A percentile compares a stretch with the other conserved stretches of the same genome.
Evolutionary conservation across 2,329 filamentous ascomycete species (phyloP).

Genomic region (Talaromyces atroroseus): DNA sequence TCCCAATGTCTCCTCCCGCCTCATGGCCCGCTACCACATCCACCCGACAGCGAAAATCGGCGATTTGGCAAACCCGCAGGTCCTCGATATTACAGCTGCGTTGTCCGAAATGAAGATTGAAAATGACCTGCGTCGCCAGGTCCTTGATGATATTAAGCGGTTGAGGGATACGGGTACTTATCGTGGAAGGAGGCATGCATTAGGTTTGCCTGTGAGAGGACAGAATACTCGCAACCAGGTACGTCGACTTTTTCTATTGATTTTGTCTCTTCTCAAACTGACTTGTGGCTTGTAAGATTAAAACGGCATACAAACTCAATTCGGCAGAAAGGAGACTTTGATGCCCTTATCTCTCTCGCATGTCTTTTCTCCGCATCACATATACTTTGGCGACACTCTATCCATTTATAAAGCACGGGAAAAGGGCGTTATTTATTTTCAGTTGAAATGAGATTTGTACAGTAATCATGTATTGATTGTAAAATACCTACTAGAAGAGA

Average conservation of each 20-base stretch:
- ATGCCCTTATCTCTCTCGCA: slow-evolving; percentile 18
- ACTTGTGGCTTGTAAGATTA: slow-evolving; percentile 40
- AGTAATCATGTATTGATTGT: background rate
- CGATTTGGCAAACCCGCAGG: slow-evolving; percentile 65
- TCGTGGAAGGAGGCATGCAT: slow-evolving; percentile 82
- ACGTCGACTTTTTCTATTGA: slow-evolving; percentile 18
- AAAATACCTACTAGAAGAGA: slow-evolving; percentile 8
- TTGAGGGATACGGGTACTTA: slow-evolving; percentile 89
- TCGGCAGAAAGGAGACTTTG: slow-evolving; percentile 49
- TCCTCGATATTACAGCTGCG: slow-evolving; percentile 77
- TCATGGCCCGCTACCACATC: slow-evolving; percentile 86
- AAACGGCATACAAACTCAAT: slow-evolving; percentile 56
- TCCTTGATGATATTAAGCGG: slow-evolving; percentile 79
- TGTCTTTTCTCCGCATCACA: background rate
- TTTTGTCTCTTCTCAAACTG: background rate
- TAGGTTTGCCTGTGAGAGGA: slow-evolving; percentile 84
- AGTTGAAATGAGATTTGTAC: background rate
- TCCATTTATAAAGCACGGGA: slow-evolving; percentile 12
- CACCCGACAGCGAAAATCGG: slow-evolving; percentile 76
- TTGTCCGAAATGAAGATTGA: slow-evolving; percentile 90
- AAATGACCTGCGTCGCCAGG: slow-evolving; percentile 70
- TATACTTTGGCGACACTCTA: background rate
- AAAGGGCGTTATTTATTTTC: slow-evolving; percentile 16
- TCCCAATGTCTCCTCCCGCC: slow-evolving; percentile 59
- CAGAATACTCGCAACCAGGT: slow-evolving; percentile 79